Base-by-base conservation (phyloP, 352 stramenopile genomes). In the Phytophthora agathidicida region DNA sequence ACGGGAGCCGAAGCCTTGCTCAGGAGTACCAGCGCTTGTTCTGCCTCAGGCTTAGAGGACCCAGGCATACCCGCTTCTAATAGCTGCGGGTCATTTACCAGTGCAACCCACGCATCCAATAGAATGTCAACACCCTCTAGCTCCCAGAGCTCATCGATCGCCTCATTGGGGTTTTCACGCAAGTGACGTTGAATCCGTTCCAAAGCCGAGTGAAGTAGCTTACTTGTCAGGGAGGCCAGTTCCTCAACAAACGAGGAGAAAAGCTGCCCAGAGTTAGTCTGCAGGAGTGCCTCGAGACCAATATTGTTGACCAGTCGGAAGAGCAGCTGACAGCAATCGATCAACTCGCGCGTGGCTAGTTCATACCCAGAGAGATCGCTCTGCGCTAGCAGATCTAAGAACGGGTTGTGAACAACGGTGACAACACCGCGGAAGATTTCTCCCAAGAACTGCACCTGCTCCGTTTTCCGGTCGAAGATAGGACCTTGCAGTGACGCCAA, bases 281-380 rank as follows among this genome's bases (percentile, higher is more conserved):
- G 54, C 26, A 84, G 43, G 3, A 91, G 70, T 11, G 64, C 68
- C 19, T 84, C 66, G 5, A 93, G 58, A 0, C 83, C 84, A 44
- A 93, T 73, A 51, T 93, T 95, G 53, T 75, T 89, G 16, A 91
- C 77, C 27, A 95, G 61, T 1, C 86, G 80, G 50, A 88, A 91
- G 22, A 91, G 64, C 19, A 95, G 52, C 41, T 93, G 86, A 31
- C 86, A 94, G 45, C 89, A 85, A 39, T 95, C 86, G 24, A 95
- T 93, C 66, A 94, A 65, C 42, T 95, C 86, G 13, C 77, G 78
- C 16, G 83, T 91, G 19, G 84, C 83, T 13, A 93, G 73, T 42
- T 91, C 84, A 28, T 87, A 81, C 0, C 62, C 80, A 1, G 71
- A 73, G n/a, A 82, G 72, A 65, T 92, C 80, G 2, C 75, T 83